Evolutionary conservation across 805 yeast species (phyloP), one percentile per base, ranked within the genome.

Genomic region (Lachancea kluyveri): DNA sequence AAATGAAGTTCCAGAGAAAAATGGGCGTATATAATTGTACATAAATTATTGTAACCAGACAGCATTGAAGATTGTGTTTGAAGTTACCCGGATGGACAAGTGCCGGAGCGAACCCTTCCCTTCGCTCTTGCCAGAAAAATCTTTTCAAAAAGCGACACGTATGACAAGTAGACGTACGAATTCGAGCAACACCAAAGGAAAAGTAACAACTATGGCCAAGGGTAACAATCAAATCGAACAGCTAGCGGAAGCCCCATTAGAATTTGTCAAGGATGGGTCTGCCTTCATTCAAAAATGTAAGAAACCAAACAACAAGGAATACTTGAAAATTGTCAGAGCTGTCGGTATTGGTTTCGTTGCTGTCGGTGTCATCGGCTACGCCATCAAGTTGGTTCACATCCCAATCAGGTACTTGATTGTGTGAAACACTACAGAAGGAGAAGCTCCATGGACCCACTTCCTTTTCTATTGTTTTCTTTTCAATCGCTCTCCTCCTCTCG

Each of bases 301-400:
- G 54, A 90, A 92, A 66, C 98, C 98, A 48, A 79, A 78, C 59
- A 66, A 72, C 57, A 84, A 81, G 59, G 98, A 90, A 65, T 90
- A 84, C 70, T 50, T 78, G 38, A 80, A 81, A 62, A 82, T 90
- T 55, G 74, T 92, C 43, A 82, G 92, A 64, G 96, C 96, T 32
- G 97, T 90, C 32, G 97, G 97, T 52, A 72, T 88, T 43, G 98
- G 98, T 47, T 90, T 90, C 65, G 68, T 90, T 50, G 90, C 90
- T 76, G 92, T 90, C 88, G 98, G 98, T 56, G 81, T 85, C 52
- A 94, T 92, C 54, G 98, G 98, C 37, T 90, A 87, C 66, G 83
- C 79, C 54, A 92, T 92, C 65, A 90, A 90, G 67, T 75, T 90
- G 57, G 67, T 88, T 51, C 96, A 88, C 66, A 88, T 88, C 54